Base-by-base conservation (phyloP, 1,139 yeast species). In the Lipomyces yarrowii region DNA sequence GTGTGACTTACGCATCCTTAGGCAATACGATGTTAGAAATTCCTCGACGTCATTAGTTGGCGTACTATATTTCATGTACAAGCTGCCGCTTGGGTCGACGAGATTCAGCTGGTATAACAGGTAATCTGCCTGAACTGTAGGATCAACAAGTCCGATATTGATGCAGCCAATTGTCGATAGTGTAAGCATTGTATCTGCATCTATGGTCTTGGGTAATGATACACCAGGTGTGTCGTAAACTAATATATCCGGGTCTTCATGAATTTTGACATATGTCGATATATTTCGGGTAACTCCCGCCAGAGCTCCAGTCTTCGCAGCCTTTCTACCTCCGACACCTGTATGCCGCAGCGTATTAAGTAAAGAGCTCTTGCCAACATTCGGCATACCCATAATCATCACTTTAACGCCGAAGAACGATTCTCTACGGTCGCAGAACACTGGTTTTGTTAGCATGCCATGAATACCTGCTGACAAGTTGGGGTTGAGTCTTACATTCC, bases 201-300 rank as follows among this genome's bases (percentile, higher is more conserved):
- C 85, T 64, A 84, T 84, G 8, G 89, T 90, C 32, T 87, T 85
- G 0, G 98, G 98, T 26, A 91, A 79, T 71, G 91, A 87, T 11
- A 94, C 93, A 0, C 99, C 99, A 0, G 99, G 99, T 0, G 98
- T 90, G 76, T 94, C 99, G 72, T 90, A 87, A 15, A 93, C 82
- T 70, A 87, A 83, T 7, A 94, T 84, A 59, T 87, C 87, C 0
- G 96, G 96, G 51, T 82, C 82, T 18, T 80, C 77, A 61, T 83
- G 79, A 18, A 94, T 82, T 64, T 89, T 79, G 56, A 94, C 90
- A 63, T 89, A 83, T 71, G 90, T 96, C 67, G 96, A 87, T 0
- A 96, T 87, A 51, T 84, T 84, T 66, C 92, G 80, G 0, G 99
- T 94, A 3, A 94, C 92, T 21, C 99, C 99, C 0, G 98, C 97